Evolutionary conservation across 1,284 basidiomycete species (phyloP), one percentile per base, ranked within the genome.

Genomic region (Coniferiporia sulphurascens): DNA sequence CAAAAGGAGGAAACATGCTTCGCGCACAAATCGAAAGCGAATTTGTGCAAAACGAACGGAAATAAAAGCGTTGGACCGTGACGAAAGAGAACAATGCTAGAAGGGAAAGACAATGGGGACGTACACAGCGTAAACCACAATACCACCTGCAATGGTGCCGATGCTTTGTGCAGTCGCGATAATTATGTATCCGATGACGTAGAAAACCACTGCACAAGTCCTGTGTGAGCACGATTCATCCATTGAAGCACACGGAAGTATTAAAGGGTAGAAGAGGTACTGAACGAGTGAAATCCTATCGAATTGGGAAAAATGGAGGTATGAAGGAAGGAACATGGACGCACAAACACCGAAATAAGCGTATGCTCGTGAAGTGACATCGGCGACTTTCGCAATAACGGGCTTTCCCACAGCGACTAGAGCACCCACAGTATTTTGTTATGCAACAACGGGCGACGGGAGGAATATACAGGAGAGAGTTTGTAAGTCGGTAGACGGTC

Each of bases 331-430:
- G 46, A 17, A 56, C 2, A 27, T 10, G 32, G n/a, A 81, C 84
- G 76, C 66, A 87, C 85, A 73, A 54, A 89, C 84, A 49, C 82
- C 67, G 48, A 83, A 72, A 66, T 86, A 90, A 0, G 89, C 79
- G n/a, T 68, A 72, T 35, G 78, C 80, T 64, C 83, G 76, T 12
- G 81, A 83, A 12, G 76, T 75, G 15, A 89, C 82, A 67, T 93
- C 90, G 1, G 89, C 83, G 38, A 92, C 71, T 72, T 91, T 92
- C 2, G 90, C 91, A 65, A 91, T 85, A 49, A 91, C 79, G 1
- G 91, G 91, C 73, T 93, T 93, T 41, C 88, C 82, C 49, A 85
- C 78, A 21, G 84, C 84, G 61, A 85, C 73, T 76, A 48, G 7
- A 13, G 2, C 17, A n/a, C 21, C 15, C 53, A n/a, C 48, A 55